Percentiles rank a stretch among this genome's conserved stretches.
Conservation (phyloP, 75 land plant genomes). For the Picea sitchensis region DNA sequence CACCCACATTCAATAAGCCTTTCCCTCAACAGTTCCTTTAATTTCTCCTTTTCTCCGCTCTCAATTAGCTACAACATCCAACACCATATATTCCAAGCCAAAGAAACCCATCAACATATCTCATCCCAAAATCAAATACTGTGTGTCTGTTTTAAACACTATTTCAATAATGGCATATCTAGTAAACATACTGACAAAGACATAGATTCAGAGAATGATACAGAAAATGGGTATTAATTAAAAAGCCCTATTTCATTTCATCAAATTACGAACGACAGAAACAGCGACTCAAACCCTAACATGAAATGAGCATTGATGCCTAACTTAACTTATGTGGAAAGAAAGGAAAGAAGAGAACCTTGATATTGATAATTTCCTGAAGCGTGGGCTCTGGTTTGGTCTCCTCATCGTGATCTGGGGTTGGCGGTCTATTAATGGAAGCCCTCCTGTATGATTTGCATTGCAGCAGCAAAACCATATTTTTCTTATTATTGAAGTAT, state of each 20-base stretch:
- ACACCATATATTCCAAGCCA: background rate
- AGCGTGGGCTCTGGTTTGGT: slow-evolving; percentile 58
- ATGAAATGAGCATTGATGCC: background rate
- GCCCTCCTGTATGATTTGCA: too few species aligned
- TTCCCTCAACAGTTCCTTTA: slow-evolving; percentile 89
- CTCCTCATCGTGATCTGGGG: slow-evolving; percentile 69
- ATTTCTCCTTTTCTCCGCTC: slow-evolving; percentile 92
- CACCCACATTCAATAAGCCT: slow-evolving; percentile 96
- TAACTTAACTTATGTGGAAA: background rate
- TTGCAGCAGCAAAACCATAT: too few species aligned
- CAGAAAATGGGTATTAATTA: too few species aligned
- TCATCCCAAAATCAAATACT: background rate
- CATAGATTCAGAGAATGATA: too few species aligned
- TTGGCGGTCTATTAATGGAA: slow-evolving; percentile 70
- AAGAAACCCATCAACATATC: background rate
- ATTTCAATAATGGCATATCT: background rate
- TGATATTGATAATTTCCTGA: slow-evolving; percentile 80
- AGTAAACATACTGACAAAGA: background rate
- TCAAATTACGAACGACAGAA: background rate
- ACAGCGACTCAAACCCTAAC: background rate
- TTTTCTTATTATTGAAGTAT: too few species aligned
- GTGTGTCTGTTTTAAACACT: background rate
- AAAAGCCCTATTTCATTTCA: background rate
- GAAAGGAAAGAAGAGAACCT: slow-evolving; percentile 34
- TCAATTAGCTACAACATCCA: slow-evolving; percentile 61